These are phyloP conservation scores for Penstemon barbatus DNA, from an alignment of 257 asterid genomes.

Conservation along the genomic window DNA sequence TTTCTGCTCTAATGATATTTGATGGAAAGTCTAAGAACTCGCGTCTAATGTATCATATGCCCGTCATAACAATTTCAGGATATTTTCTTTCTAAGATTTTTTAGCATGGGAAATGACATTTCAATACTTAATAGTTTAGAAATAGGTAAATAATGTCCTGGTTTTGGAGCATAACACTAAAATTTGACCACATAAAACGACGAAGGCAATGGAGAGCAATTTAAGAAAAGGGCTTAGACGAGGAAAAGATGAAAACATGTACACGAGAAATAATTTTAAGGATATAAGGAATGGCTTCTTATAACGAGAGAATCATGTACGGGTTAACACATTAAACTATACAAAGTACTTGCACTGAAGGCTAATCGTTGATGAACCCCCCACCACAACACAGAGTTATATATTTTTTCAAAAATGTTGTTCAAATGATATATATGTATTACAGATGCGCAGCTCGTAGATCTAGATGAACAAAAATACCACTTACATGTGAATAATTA, in stretches of 20 bases:
- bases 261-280: not conserved
- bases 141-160: not conserved
- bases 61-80: not conserved
- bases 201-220: not conserved
- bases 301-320: not conserved
- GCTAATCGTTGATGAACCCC: not conserved
- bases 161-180: not conserved
- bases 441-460: not conserved
- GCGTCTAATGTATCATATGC: not conserved
- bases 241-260: not conserved
- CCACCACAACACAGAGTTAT: not conserved
- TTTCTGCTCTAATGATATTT: not conserved
- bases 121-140: not conserved
- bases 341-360: not conserved
- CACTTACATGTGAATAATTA: constrained; percentile 89
- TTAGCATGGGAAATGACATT: not conserved
- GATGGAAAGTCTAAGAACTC: not conserved
- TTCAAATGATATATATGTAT: constrained; percentile 18
- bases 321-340: not conserved
- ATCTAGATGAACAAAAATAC: constrained; percentile 21
- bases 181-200: not conserved
- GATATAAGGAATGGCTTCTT: not conserved
- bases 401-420: not conserved
- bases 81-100: not conserved
- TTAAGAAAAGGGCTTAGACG: not conserved